These are phyloP conservation scores for Phylloporus gajari DNA, from an alignment of 1,284 basidiomycete genomes.

Conservation along the genomic window DNA sequence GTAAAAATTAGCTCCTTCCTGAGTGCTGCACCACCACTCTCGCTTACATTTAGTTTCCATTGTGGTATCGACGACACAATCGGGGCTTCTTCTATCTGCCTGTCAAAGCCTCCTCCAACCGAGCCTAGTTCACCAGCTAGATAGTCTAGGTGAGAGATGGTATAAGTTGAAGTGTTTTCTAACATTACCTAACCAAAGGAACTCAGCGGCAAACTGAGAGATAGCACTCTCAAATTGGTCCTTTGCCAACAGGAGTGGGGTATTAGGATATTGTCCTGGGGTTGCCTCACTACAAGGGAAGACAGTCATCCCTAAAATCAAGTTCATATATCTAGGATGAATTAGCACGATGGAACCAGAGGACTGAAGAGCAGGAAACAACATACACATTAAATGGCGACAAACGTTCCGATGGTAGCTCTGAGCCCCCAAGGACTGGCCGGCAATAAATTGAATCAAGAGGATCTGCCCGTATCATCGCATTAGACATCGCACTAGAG, in stretches of 20 bases:
- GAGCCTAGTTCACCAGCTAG: too few relatives aligned
- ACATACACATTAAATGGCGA: not conserved
- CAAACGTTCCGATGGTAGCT: not conserved
- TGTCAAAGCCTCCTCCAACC: too few relatives aligned
- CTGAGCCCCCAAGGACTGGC: not conserved
- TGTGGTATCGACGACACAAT: too few relatives aligned
- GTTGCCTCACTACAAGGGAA: not conserved
- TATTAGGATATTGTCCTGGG: not conserved
- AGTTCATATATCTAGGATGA: not conserved
- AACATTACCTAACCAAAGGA: constrained; percentile 4
- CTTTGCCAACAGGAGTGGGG: not conserved
- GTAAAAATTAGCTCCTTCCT: too few relatives aligned
- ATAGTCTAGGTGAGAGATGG: too few relatives aligned
- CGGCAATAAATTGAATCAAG: not conserved
- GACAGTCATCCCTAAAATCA: not conserved
- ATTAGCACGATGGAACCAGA: too few relatives aligned
- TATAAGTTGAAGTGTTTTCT: not conserved
- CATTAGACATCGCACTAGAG: not conserved
- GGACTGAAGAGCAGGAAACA: too few relatives aligned
- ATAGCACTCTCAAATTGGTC: not conserved
- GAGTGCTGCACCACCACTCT: too few relatives aligned
- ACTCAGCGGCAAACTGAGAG: not conserved
- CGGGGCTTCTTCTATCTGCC: too few relatives aligned
- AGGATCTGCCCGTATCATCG: not conserved
- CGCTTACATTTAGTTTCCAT: too few relatives aligned